Evolutionary conservation across 345 rosid species (phyloP).

Genomic region (Hibiscus tridactylites): DNA sequence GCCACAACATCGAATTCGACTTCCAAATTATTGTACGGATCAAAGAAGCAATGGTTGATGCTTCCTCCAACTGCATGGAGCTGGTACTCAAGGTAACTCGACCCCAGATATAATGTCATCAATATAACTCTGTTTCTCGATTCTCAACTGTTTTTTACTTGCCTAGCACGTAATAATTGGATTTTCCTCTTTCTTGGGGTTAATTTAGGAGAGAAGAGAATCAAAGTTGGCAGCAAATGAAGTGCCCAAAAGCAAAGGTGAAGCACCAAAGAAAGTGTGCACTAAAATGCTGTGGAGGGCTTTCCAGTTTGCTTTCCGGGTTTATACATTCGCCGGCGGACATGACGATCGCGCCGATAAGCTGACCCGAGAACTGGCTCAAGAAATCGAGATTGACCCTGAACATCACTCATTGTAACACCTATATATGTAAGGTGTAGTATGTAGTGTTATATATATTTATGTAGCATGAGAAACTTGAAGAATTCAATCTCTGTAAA

Average conservation of each 20-base stretch:
- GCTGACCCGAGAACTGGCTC: constrained; percentile 71
- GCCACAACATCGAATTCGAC: constrained; percentile 65
- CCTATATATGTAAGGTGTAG: neutral
- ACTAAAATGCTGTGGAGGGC: constrained; percentile 73
- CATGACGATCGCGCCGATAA: constrained; percentile 76
- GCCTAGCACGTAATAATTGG: neutral
- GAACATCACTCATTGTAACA: constrained; percentile 21
- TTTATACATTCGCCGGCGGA: constrained; percentile 81
- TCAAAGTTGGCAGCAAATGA: constrained; percentile 36
- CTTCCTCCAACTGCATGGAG: constrained; percentile 86
- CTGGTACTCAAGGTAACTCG: constrained; percentile 55
- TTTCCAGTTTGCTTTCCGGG: constrained; percentile 78
- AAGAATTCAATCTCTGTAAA: neutral
- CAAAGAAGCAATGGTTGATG: constrained; percentile 83
- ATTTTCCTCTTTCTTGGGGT: neutral
- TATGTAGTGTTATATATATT: neutral
- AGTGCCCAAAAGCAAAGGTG: constrained; percentile 21
- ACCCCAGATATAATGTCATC: no score
- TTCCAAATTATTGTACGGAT: constrained; percentile 55
- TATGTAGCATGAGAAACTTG: neutral
- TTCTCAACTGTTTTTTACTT: neutral
- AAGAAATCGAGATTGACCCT: constrained; percentile 60
- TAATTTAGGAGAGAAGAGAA: constrained; percentile 52
- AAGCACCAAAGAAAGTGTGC: constrained; percentile 23
- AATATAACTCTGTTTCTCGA: neutral